Base-by-base conservation (phyloP, 192 early-diverging fungal species). In the Rhizoclosmatium globosum region DNA sequence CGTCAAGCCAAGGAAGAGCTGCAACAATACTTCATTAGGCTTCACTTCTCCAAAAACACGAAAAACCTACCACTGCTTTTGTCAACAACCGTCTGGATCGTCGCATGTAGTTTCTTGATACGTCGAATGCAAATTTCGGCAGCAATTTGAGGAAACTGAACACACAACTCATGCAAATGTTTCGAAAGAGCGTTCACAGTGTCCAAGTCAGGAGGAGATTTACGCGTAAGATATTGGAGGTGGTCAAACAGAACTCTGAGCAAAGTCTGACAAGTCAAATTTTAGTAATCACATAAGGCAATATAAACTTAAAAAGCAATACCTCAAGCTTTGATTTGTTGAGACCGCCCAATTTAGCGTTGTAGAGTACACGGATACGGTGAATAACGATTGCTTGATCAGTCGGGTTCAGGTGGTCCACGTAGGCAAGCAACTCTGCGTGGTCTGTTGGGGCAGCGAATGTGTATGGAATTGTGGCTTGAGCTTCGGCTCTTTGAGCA, bases 331-430 rank as follows among this genome's bases (percentile, higher is more conserved):
- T 93, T 53, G 86, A 84, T 70, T 92, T 91, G 88, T 99, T 99
- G 76, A 92, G 88, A 4, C 91, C 88, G 4, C 91, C 87, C 65
- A 98, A 89, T 68, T 95, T 94, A 59, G 92, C 91, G 81, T 96
- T 92, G 83, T 96, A 92, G 50, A 96, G 82, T 9, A 92, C 88
- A 45, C 95, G 92, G 78, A 99, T 89, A 17, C 96, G 94, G 65
- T 92, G 85, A 38, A 97, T 81, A 17, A 98, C 91, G 0, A 88
- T 88, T 4, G 90, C 81, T 47, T 94, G 89, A 67, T 96, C 95
- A 46, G 92, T 89, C 0, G 91, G 64, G 0, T 84, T 83, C 46
- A 93, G 89, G 53, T 83, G 85, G 38, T 91, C 80, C 6, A 95
- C 79, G 19, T 97, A 85, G 59, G 82, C 78, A 45, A 92, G 75